Conservation (phyloP, 2,329 filamentous ascomycete genomes). For the Aspergillus melleus region DNA sequence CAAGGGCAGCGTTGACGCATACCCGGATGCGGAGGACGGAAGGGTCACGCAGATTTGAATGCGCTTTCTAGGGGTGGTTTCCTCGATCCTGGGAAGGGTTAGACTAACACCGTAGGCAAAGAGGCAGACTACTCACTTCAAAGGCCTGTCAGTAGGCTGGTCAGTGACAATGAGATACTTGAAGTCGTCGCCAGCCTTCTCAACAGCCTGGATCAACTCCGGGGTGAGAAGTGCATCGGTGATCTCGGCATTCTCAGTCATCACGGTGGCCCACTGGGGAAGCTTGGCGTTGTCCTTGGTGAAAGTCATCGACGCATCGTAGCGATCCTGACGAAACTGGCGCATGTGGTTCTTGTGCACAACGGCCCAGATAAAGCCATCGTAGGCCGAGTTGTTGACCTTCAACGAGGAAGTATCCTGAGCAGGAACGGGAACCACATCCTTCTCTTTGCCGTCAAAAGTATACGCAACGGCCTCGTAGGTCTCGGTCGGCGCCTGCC, state of each 20-base stretch:
- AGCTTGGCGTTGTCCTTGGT: slow-evolving; percentile 93
- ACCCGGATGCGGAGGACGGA: slow-evolving; percentile 61
- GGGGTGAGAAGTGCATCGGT: slow-evolving; percentile 82
- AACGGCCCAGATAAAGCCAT: slow-evolving; percentile 91
- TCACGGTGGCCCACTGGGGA: slow-evolving; percentile 84
- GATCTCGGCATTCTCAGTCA: slow-evolving; percentile 96
- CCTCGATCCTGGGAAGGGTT: slow-evolving; percentile 65
- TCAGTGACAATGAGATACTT: slow-evolving; percentile 89
- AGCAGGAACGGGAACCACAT: slow-evolving; percentile 67
- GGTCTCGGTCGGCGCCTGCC: slow-evolving; percentile 67
- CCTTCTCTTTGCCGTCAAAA: slow-evolving; percentile 87
- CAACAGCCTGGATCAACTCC: slow-evolving; percentile 79
- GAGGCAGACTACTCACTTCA: slow-evolving; percentile 61
- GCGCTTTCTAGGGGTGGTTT: slow-evolving; percentile 82
- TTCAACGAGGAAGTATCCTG: slow-evolving; percentile 59
- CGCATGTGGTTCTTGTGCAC: slow-evolving; percentile 97
- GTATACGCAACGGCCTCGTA: slow-evolving; percentile 78
- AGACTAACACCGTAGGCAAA: not conserved
- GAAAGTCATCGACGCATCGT: slow-evolving; percentile 87
- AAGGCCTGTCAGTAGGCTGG: slow-evolving; percentile 83
- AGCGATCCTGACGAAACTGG: slow-evolving; percentile 83
- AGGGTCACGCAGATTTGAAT: slow-evolving; percentile 73
- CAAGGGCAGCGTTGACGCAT: slow-evolving; percentile 67
- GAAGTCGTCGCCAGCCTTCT: slow-evolving; percentile 74
- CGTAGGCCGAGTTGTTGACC: slow-evolving; percentile 64